Evolutionary conservation across 2,329 filamentous ascomycete species (phyloP).

Genomic region (Aspergillus carbonarius): DNA sequence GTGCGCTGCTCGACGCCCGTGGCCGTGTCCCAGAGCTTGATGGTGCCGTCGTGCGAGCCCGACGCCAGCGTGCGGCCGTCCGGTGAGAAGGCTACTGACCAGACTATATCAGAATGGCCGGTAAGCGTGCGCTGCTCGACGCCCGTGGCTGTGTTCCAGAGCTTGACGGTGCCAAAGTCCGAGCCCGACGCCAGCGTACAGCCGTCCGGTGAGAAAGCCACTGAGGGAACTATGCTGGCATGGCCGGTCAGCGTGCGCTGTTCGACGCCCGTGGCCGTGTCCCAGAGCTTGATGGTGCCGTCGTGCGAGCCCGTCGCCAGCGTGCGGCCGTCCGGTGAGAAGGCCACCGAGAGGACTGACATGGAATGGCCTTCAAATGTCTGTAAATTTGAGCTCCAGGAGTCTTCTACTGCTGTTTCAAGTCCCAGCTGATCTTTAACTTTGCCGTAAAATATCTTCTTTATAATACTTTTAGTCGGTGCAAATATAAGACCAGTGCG

Average conservation of each 20-base stretch:
- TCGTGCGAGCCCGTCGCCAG: too few species aligned
- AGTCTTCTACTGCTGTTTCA: not conserved
- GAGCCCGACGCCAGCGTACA: too few species aligned
- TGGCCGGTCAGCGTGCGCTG: too few species aligned
- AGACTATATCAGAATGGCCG: not conserved
- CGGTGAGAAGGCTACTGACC: slow-evolving; percentile 1
- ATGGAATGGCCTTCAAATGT: not conserved
- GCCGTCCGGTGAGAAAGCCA: too few species aligned
- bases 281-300: too few species aligned
- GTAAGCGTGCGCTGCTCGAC: slow-evolving; percentile 2
- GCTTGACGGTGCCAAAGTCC: too few species aligned
- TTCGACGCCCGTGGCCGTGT: too few species aligned
- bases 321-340: too few species aligned
- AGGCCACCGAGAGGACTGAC: too few species aligned
- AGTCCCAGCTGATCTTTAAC: not conserved
- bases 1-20: slow-evolving; percentile 3
- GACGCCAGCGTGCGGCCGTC: not conserved
- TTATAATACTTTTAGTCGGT: slow-evolving; percentile 1
- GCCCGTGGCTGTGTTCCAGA: not conserved
- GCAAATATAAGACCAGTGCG: slow-evolving; percentile 7
- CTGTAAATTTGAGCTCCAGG: not conserved
- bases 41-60: not conserved
- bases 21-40: not conserved
- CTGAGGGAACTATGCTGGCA: too few species aligned
- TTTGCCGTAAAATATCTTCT: not conserved